Base-by-base conservation (phyloP, 2,329 filamentous ascomycete species). In the Colletotrichum spaethianum region DNA sequence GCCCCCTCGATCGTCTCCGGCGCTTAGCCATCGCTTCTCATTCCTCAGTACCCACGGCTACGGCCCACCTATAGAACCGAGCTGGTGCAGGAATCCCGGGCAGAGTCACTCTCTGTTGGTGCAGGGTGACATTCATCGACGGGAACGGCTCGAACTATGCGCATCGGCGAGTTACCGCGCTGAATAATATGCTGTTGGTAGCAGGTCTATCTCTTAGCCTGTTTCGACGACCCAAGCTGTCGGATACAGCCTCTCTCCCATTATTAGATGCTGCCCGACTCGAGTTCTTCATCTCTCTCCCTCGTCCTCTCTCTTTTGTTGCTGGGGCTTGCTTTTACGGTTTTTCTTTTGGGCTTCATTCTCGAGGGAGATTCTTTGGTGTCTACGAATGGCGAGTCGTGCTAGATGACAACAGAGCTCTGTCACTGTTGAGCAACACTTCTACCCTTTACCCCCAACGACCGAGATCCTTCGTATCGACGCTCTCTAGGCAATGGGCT, bases 131-230 rank as follows among this genome's bases (percentile, higher is more conserved):
- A 60, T 64, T 53, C 36, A 31, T 33, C 36, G 50, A 69, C 60
- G 28, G 52, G 53, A 70, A 20, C 28, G 53, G 69, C 57, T 42
- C 28, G 36, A 70, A 64, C 48, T 44, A 63, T 64, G 70, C 66
- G 44, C 50, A 72, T 69, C 55, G 31, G n/a, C 52, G 60, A 23
- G 65, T 72, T 69, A 59, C 70, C 65, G 70, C 70, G 70, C 59
- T 64, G 59, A 26, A 53, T 3, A 42, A 33, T 53, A 48, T 72
- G 59, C 61, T 72, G 60, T 64, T 70, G 65, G 70, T 50, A 48
- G 50, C 70, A 16, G 28, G 7, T 60, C 26, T 36, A 12, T 28
- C 38, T 70, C 65, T 33, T 56, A 18, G 59, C 60, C 44, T 40
- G 70, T 70, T 69, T 72, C 65, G 53, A 48, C 20, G 65, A 48